Evolutionary conservation across 768 basidiomycete species (phyloP).

Genomic region (Mycena leptocephala): DNA sequence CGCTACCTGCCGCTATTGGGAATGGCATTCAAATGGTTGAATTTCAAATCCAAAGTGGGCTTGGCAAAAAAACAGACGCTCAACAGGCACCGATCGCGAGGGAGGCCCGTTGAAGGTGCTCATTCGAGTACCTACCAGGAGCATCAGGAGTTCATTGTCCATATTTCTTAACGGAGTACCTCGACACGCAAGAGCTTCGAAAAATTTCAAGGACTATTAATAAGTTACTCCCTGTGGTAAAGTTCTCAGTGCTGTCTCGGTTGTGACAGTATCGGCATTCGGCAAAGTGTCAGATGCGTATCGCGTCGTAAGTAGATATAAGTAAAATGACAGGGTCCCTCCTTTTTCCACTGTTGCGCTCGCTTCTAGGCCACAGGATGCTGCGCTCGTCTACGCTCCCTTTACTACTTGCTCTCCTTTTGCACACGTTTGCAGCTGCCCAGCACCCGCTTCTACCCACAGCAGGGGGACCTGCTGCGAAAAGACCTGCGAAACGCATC

Average conservation of each 20-base stretch:
- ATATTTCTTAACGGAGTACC: no score
- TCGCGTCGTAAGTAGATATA: no score
- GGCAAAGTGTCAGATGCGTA: no score
- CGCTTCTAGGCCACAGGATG: background rate
- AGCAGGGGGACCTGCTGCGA: background rate
- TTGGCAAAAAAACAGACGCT: background rate
- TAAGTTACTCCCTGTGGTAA: no score
- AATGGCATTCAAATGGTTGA: no score
- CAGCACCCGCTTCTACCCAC: background rate
- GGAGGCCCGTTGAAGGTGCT: background rate
- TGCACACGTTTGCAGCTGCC: background rate
- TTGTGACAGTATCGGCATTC: background rate
- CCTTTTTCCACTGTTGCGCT: background rate
- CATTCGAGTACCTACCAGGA: background rate
- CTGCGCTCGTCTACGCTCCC: background rate
- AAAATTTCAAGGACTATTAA: no score
- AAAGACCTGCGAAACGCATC: conserved; percentile 6
- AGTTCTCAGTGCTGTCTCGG: no score
- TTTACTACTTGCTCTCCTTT: background rate
- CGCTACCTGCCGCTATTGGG: no score
- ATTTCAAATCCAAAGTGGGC: background rate
- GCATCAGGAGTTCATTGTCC: background rate
- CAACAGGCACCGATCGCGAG: background rate
- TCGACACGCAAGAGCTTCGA: no score
- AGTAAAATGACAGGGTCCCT: background rate